Evolutionary conservation across 495 filamentous ascomycete genomes (phyloP).

Genomic region (Aspergillus egyptiacus): DNA sequence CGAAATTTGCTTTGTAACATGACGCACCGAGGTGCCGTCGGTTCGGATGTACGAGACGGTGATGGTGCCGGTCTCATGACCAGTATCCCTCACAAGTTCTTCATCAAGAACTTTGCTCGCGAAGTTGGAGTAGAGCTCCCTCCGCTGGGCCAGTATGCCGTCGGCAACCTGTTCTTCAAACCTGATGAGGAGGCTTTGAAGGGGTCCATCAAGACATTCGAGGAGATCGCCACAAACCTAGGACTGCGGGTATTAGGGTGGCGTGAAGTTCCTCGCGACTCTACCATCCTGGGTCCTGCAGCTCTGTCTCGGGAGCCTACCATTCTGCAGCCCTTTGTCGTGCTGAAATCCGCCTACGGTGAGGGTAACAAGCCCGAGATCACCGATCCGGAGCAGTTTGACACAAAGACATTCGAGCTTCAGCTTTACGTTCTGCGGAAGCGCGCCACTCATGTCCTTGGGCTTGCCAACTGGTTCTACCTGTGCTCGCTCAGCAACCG

Average conservation of each 20-base stretch:
- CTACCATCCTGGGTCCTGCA: conserved; percentile 85
- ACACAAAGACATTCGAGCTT: conserved; percentile 80
- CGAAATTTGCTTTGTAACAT: conserved; percentile 97
- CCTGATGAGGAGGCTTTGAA: conserved; percentile 82
- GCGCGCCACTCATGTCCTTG: conserved; percentile 88
- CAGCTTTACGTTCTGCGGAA: conserved; percentile 95
- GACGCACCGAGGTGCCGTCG: conserved; percentile 98
- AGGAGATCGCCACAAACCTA: conserved; percentile 82
- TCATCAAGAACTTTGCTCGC: conserved; percentile 94
- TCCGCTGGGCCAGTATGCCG: conserved; percentile 88
- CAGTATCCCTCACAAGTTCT: conserved; percentile 97
- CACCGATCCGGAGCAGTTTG: conserved; percentile 73
- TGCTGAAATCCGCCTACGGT: conserved; percentile 80
- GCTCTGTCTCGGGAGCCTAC: conserved; percentile 90
- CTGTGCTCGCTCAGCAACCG: conserved; percentile 95
- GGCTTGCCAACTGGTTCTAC: conserved; percentile 98
- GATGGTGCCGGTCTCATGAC: conserved; percentile 99
- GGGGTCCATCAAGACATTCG: conserved; percentile 81
- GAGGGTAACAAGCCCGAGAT: conserved; percentile 73
- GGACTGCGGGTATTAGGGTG: conserved; percentile 91
- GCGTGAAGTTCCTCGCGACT: conserved; percentile 93
- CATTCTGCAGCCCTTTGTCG: conserved; percentile 94
- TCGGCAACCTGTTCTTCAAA: conserved; percentile 98
- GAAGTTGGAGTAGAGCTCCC: conserved; percentile 83
- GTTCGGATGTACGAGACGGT: conserved; percentile 94